These are phyloP conservation scores for Jamesozyma lodderae DNA, from an alignment of 805 yeast species.

Conservation along the genomic window DNA sequence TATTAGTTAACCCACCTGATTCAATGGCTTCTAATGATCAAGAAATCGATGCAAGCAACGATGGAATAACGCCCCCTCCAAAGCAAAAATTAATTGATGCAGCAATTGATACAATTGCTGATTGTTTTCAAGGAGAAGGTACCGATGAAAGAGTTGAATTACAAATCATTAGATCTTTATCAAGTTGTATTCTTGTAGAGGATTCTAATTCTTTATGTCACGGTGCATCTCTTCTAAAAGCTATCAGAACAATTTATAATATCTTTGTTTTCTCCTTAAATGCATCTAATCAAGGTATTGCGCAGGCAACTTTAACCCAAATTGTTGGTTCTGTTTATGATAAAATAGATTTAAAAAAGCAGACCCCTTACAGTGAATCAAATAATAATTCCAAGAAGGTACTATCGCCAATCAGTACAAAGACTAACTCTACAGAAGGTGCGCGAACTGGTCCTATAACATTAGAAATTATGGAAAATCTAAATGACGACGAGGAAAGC, in stretches of 20 bases:
- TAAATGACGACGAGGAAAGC: constrained; percentile 48
- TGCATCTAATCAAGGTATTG: constrained; percentile 80
- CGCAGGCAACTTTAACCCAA: constrained; percentile 92
- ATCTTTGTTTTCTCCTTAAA: constrained; percentile 79
- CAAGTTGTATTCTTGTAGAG: constrained; percentile 78
- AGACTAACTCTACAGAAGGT: not conserved
- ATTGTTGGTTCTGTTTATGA: constrained; percentile 81
- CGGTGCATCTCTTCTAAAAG: constrained; percentile 80
- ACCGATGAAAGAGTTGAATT: constrained; percentile 84
- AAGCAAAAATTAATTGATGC: constrained; percentile 61
- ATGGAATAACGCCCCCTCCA: constrained; percentile 44
- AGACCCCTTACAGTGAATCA: constrained; percentile 3
- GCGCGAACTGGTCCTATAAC: constrained; percentile 42
- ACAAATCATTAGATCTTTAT: constrained; percentile 85
- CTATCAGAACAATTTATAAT: constrained; percentile 88
- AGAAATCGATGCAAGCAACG: constrained; percentile 14
- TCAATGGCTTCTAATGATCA: constrained; percentile 29
- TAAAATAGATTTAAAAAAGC: constrained; percentile 34
- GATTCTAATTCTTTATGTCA: constrained; percentile 65
- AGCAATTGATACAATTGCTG: constrained; percentile 74
- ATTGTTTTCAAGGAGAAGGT: constrained; percentile 85
- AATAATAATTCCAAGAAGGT: constrained; percentile 2
- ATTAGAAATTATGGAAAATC: constrained; percentile 48
- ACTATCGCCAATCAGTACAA: constrained; percentile 4
- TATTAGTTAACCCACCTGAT: constrained; percentile 40